Evolutionary conservation across 1,284 basidiomycete species (phyloP), one percentile per base, ranked within the genome.

Genomic region (Tylopilus orsonianus): DNA sequence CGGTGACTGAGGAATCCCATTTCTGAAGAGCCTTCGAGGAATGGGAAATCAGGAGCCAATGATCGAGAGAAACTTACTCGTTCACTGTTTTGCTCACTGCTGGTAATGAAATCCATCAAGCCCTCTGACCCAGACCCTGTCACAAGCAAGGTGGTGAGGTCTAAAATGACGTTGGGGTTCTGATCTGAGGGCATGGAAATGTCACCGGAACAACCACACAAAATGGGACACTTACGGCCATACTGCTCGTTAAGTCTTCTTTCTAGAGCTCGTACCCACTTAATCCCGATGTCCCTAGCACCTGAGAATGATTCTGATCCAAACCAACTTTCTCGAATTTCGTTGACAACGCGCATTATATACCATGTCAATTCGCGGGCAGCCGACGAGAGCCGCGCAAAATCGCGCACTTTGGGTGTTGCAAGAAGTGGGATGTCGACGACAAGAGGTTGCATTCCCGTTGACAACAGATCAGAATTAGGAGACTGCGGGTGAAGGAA

Each of bases 1-100:
- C 86, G 13, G 74, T 73, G 56, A 90, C 78, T 5, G 79, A 81
- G 4, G 78, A 73, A 61, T 91, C 87, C 88, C 88, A 91, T 63
- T 88, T 89, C 63, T 83, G 81, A 46, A 90, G 72, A 44, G 80
- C 79, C 87, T 90, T 62, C 48, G 53, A 56, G 52, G 32, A 49
- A 52, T 36, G 54, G 62, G 56, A 61, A 55, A 42, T 35, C 22
- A 20, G 46, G 45, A 47, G 37, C 19, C 39, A 46, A 52, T 48
- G 40, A 57, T 54, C 53, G 49, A 24, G 54, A 48, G 32, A 39
- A 46, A 61, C 70, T 56, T 70, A 89, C 89, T 64, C 89, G 75
- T 68, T 91, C 88, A 52, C 83, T 88, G 75, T 86, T 86, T 58
- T 85, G 82, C 58, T 90, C 87, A 18, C 79, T 79, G 56, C 85